Base-by-base conservation (phyloP, 805 yeast species). In the Wickerhamomyces queroliae region DNA sequence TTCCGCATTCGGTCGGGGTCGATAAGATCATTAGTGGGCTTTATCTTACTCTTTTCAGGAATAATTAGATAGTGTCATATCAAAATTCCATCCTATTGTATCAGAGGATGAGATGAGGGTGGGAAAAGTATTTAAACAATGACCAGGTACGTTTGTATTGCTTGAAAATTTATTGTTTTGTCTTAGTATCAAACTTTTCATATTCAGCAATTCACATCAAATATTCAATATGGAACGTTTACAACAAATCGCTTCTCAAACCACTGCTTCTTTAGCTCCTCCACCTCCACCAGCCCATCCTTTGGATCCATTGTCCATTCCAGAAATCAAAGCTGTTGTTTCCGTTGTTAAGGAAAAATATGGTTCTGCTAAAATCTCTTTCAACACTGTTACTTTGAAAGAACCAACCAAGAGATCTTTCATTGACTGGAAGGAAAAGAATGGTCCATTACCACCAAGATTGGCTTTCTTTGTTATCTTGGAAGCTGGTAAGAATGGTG, bases 381-480 rank as follows among this genome's bases (percentile, higher is more conserved):
- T 82, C 70, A 83, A 83, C 63, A 79, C 86, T 26, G 70, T 83
- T 46, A 78, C 89, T 29, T 63, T 83, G 40, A 72, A 76, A 54
- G 91, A 83, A 63, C 91, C 91, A 45, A 63, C 77, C 44, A 83
- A 83, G 61, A 66, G 64, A 44, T 76, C 74, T 7, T 82, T 67
- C 63, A 69, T 78, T 46, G 72, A 67, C 35, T 83, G 89, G 89
- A 77, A 73, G 50, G 84, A 79, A 48, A 57, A 68, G 36, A 64
- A 63, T 41, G 82, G 81, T 19, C 69, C 79, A n/a, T 41, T 67
- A 18, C 90, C 90, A 20, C 81, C 81, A 41, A 70, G 91, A 60
- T 63, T 79, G 52, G 86, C 83, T 16, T 79, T 76, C 57, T 79
- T 70, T 45, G 84, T 83, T 37, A 68, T 78, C 37, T 67, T 82